Base-by-base conservation (phyloP, 495 filamentous ascomycete species). In the Penicillium maclennaniae region DNA sequence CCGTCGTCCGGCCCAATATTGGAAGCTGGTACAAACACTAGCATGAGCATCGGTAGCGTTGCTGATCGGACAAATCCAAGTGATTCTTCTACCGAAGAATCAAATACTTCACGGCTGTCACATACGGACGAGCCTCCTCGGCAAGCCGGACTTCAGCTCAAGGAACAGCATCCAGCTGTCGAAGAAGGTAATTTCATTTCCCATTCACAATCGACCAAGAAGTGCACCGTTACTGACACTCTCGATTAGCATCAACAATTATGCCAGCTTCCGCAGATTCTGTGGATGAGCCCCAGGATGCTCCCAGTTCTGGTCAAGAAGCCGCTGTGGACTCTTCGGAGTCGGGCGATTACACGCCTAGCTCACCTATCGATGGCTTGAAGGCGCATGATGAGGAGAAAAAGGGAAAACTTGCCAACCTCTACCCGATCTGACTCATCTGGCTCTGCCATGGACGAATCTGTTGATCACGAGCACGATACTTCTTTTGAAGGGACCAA, bases 371-470 rank as follows among this genome's bases (percentile, higher is more conserved):
- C 28, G 21, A 51, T 10, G 34, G 21, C 17, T n/a, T 31, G 16
- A 21, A 26, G 14, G 21, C 40, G 9, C 10, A 17, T 31, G 51
- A 57, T n/a, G n/a, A 34, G 47, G 19, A 8, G 37, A 31, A 31
- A 58, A 58, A 1, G 34, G 16, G 43, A 47, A 25, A 50, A 54
- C 34, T 47, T 51, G 6, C 20, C 50, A 23, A 62, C 63, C 14
- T 19, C 47, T 20, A 62, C 57, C 7, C 43, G 50, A 8, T 61
- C 67, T 37, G 68, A 69, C 7, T 69, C 69, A 39, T 54, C 56
- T 7, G 69, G 72, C 7, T 76, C 73, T 6, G 66, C 71, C 17
- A 70, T 75, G 74, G 68, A 74, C 40, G 71, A 74, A 49, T 75
- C 73, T 42, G 58, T 43, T n/a, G 66, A 68, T 9, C 16, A 43